A percentile compares a stretch with the other conserved stretches of the same genome.
Evolutionary conservation across 1,284 basidiomycete genomes (phyloP).

Genomic region (Ceratobasidium sp.): DNA sequence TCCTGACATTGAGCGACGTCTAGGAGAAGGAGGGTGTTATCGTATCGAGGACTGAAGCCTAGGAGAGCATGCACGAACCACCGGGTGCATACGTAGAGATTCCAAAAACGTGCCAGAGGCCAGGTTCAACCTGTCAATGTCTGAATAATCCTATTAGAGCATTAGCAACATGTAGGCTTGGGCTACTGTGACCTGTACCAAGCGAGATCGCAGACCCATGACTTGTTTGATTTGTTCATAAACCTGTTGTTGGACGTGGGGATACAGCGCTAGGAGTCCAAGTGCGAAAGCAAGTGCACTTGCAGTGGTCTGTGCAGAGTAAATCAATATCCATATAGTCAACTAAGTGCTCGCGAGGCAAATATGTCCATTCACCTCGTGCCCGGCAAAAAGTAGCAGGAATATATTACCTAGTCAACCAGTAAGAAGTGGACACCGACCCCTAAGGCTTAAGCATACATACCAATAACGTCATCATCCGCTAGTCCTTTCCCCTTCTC

Average conservation of each 20-base stretch:
- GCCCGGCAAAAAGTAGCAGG: conserved; percentile 30
- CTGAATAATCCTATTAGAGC: conserved; percentile 21
- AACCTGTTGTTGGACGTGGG: conserved; percentile 25
- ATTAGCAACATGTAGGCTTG: not conserved
- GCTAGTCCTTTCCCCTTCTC: not conserved
- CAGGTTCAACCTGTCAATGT: conserved; percentile 23
- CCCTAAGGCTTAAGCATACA: not conserved
- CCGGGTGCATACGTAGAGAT: conserved; percentile 39
- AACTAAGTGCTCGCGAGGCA: not conserved
- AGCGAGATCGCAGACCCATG: conserved; percentile 5
- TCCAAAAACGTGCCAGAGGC: conserved; percentile 30
- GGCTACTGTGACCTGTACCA: not conserved
- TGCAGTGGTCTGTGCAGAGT: conserved; percentile 39
- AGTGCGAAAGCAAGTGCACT: conserved; percentile 34
- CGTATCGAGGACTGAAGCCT: not conserved
- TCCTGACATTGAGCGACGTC: not conserved
- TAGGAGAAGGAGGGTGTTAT: not conserved
- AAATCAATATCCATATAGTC: too few species aligned
- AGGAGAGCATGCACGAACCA: conserved; percentile 30
- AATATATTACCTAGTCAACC: conserved; percentile 18
- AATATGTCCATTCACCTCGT: conserved; percentile 2
- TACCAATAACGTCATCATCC: conserved; percentile 23
- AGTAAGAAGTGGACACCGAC: not conserved
- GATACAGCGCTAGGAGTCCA: conserved; percentile 28
- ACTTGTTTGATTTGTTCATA: conserved; percentile 32